Evolutionary conservation across 2,329 filamentous ascomycete genomes (phyloP).

Genomic region (Ilyonectria robusta): DNA sequence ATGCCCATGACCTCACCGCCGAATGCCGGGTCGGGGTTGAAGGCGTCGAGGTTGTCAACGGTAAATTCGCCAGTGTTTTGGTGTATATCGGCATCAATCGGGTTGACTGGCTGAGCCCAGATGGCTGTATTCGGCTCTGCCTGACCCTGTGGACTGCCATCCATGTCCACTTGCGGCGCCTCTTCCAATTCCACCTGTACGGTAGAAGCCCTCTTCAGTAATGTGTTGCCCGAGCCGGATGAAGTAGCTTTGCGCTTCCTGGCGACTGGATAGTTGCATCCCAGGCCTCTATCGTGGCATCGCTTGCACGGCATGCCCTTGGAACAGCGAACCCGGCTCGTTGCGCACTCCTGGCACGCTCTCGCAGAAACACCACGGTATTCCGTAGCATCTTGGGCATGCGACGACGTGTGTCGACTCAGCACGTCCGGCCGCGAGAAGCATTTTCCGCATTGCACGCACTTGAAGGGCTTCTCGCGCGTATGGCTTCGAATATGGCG

Average conservation of each 20-base stretch:
- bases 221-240: neutral
- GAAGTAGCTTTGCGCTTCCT: constrained; percentile 10
- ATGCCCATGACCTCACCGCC: neutral
- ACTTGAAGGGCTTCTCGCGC: constrained; percentile 35
- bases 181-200: neutral
- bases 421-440: constrained; percentile 37
- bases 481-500: constrained; percentile 37
- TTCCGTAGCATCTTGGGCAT: neutral
- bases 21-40: neutral
- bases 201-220: neutral
- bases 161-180: neutral
- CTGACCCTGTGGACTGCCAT: neutral
- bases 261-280: constrained; percentile 12
- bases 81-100: neutral
- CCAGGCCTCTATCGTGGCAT: constrained; percentile 25
- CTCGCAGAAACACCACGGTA: constrained; percentile 1
- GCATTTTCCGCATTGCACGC: constrained; percentile 30
- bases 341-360: constrained; percentile 36
- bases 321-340: constrained; percentile 35
- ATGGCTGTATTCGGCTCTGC: neutral
- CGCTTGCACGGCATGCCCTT: constrained; percentile 32
- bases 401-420: constrained; percentile 31
- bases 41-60: neutral
- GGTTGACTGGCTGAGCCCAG: neutral
- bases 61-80: neutral